phyloP scores from a whole-genome alignment of 176 grass and related monocot species.

The Musa itinerans region DNA sequence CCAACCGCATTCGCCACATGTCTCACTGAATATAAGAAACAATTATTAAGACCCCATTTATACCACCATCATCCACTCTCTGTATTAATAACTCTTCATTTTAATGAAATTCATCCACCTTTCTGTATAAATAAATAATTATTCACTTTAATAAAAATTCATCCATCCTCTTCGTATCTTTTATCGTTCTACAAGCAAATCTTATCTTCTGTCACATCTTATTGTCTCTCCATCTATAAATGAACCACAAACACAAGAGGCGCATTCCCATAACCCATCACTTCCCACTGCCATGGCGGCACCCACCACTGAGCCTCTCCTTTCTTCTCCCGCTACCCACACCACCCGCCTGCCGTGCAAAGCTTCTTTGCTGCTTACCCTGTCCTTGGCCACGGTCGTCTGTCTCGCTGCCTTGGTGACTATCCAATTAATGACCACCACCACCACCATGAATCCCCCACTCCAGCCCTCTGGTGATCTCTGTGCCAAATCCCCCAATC shows the following conservation, averaged over 20 bases:
- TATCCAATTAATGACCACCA: neutral
- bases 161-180: too few relatives aligned
- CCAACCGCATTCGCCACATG: too few relatives aligned
- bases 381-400: conserved; percentile 21
- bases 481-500: conserved; percentile 35
- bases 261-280: neutral
- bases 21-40: too few relatives aligned
- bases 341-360: conserved; percentile 1
- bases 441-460: neutral
- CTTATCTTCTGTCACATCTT: too few relatives aligned
- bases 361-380: neutral
- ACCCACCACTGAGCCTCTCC: conserved; percentile 20
- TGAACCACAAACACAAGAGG: neutral
- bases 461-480: conserved; percentile 12
- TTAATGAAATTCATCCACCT: too few relatives aligned
- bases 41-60: too few relatives aligned
- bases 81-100: too few relatives aligned
- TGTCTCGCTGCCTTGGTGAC: conserved; percentile 17
- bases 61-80: too few relatives aligned
- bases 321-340: conserved; percentile 18
- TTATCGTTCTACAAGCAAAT: too few relatives aligned
- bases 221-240: neutral
- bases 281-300: conserved; percentile 3
- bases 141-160: too few relatives aligned
- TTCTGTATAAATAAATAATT: too few relatives aligned